Base-by-base conservation (phyloP, 1,284 basidiomycete genomes). In the Ustilago esculenta region DNA sequence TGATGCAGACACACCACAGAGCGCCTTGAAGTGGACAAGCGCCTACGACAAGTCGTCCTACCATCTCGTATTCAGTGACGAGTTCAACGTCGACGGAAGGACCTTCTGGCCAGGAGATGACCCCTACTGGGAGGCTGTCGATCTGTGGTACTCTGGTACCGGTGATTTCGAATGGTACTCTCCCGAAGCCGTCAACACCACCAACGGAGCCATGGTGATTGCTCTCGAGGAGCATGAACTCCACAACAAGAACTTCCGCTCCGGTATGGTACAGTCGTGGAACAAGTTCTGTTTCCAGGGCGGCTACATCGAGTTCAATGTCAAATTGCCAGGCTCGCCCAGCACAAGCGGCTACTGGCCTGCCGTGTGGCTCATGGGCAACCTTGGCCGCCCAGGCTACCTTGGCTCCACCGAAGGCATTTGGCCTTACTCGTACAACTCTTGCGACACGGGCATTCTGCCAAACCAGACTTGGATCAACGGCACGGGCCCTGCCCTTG, bases 61-160 rank as follows among this genome's bases (percentile, higher is more conserved):
- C 51, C 72, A 83, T 20, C 87, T 97, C 27, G 89, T 93, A 2
- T 81, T 81, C 39, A 66, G 57, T 55, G 94, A 98, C 82, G 94
- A 98, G 83, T 81, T 81, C 55, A 88, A 94, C 45, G 84, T 77
- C 6, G 88, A 90, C 27, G 93, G 92, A 7, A 78, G 86, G 43
- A 85, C 84, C 1, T 87, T 87, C 70, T 78, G 72, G 72, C 76
- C 79, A 0, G 78, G 78, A 12, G 80, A 81, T 39, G 80, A 81
- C 32, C 80, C 80, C 1, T 81, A 48, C 58, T 81, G 77, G 77
- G 75, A 76, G 47, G 80, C 79, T 12, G 69, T 76, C 35, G 72
- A 81, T 44, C 52, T 80, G 21, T 83, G 83, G 67, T 80, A 80
- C 53, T 60, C 61, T n/a, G 79, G 72, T 23, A 81, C 79, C 17